A percentile compares a stretch with the other conserved stretches of the same genome.
phyloP scores from a whole-genome alignment of 495 filamentous ascomycete genomes.

The Margaritispora aquatica region DNA sequence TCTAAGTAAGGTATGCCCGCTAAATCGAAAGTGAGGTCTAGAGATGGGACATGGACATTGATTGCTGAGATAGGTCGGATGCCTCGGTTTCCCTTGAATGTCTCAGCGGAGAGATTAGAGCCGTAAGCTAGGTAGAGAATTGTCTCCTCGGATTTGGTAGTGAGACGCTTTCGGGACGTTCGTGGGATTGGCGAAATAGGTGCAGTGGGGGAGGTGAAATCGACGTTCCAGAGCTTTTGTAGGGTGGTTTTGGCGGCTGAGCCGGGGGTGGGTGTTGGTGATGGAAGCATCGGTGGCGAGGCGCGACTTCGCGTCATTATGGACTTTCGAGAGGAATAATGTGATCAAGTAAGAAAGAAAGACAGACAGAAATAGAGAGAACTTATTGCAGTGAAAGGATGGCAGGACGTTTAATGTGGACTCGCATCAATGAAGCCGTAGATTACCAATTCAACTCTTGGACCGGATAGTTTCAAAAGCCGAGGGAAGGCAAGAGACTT shows the following conservation, averaged over 20 bases:
- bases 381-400: too few species aligned
- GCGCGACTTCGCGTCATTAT: background rate
- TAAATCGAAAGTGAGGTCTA: constrained; percentile 77
- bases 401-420: too few species aligned
- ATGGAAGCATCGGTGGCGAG: background rate
- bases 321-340: background rate
- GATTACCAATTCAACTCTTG: background rate
- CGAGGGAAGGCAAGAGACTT: background rate
- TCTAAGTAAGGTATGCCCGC: constrained; percentile 81
- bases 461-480: background rate
- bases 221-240: background rate
- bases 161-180: constrained; percentile 5
- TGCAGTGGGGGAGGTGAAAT: background rate
- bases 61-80: constrained; percentile 73
- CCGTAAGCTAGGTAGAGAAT: constrained; percentile 94
- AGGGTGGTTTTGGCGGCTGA: background rate
- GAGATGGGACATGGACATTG: constrained; percentile 71
- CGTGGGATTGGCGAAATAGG: background rate
- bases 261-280: background rate
- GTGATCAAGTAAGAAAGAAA: background rate
- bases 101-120: constrained; percentile 73
- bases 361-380: background rate
- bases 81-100: constrained; percentile 67
- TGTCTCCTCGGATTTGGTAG: constrained; percentile 30
- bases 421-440: background rate